Base-by-base conservation (phyloP, 1,139 yeast species). In the Blastobotrys buckinghamii region DNA sequence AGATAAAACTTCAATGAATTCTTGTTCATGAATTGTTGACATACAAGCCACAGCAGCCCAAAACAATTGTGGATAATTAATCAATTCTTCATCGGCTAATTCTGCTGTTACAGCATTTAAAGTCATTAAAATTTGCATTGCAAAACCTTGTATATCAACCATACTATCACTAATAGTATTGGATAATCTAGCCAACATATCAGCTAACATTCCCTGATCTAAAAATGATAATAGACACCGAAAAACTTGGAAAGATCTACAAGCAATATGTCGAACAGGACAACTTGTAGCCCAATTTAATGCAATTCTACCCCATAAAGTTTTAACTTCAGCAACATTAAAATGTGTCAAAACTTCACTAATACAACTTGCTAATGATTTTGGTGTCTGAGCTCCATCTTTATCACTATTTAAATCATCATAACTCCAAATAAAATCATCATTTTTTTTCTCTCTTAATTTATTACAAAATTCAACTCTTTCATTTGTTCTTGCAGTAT, bases 41-140 rank as follows among this genome's bases (percentile, higher is more conserved):
- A 92, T 70, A 59, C 97, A 85, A 1, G 98, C 98, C 27, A 90
- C 95, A 30, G 94, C 81, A 1, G 92, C 85, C 99, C 99, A 94
- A 63, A 92, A 94, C 37, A 92, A 69, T 63, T 90, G 97, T 0
- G 98, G 98, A 64, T 84, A 88, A 55, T 86, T 87, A 52, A 86
- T 82, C 53, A 92, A 70, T 55, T 86, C 84, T 40, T 79, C 87
- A 4, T 92, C 76, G 55, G 82, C 85, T 44, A 89, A 71, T 59
- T 88, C 95, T 0, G 95, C 94, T 0, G 94, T 84, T 16, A 89
- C 81, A 0, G 97, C 96, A 68, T 90, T 88, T 57, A 92, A 68
- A 0, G 98, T 92, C 97, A 90, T 90, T 54, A 94, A 70, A 50
- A 92, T 92, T 68, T 94, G 98, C 94, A 94, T 86, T 0, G 97